Evolutionary conservation across 257 asterid species (phyloP).

Genomic region (Gentiana dahurica): DNA sequence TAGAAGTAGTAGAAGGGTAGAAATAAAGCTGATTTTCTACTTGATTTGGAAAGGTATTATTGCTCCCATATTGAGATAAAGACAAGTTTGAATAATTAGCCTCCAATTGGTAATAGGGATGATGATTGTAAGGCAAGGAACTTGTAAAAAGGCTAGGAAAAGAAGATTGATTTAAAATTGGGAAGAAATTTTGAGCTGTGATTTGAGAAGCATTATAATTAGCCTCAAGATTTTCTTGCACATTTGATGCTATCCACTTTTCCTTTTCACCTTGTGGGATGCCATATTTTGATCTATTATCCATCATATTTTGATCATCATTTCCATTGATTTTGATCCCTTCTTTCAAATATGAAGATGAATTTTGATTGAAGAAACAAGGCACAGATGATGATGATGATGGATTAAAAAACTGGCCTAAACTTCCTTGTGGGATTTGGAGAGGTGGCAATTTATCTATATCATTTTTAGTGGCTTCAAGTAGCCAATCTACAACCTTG

Average conservation of each 20-base stretch:
- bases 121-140: constrained; percentile 17
- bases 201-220: constrained; percentile 18
- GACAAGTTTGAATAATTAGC: constrained; percentile 27
- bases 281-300: constrained; percentile 5
- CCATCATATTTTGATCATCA: constrained; percentile 6
- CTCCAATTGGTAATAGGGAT: constrained; percentile 36
- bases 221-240: constrained; percentile 20
- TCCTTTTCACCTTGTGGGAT: constrained; percentile 6
- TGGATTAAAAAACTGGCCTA: constrained; percentile 14
- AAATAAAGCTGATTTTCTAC: constrained; percentile 20
- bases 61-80: constrained; percentile 42
- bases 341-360: constrained; percentile 2
- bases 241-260: constrained; percentile 16
- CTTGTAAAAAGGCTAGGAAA: constrained; percentile 16
- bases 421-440: constrained; percentile 26
- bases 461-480: constrained; percentile 41
- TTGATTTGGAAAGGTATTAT: constrained; percentile 19
- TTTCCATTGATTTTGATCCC: constrained; percentile 6
- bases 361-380: constrained; percentile 4
- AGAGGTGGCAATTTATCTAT: constrained; percentile 69
- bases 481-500: constrained; percentile 66
- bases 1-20: constrained; percentile 14
- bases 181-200: constrained; percentile 40
- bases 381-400: constrained; percentile 9
- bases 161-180: constrained; percentile 25